phyloP scores from a whole-genome alignment of 2,329 filamentous ascomycete genomes.

The Teratosphaeria pseudoeucalypti region DNA sequence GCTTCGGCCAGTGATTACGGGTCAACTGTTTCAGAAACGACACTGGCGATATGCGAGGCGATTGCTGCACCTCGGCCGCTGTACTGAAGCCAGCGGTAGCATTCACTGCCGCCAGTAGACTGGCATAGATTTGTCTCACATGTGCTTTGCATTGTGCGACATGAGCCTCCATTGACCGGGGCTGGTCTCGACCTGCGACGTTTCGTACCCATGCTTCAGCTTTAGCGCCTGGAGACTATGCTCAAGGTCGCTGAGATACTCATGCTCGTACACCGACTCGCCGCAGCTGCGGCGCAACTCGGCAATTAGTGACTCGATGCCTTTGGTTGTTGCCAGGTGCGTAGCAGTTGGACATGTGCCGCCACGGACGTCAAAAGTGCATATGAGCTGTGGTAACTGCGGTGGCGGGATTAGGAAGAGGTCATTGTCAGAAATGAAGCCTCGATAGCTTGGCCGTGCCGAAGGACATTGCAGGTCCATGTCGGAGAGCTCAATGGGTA shows the following conservation, averaged over 20 bases:
- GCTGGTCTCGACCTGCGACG: background rate
- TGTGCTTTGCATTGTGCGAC: background rate
- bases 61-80: background rate
- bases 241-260: background rate
- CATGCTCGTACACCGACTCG: background rate
- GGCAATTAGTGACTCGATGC: background rate
- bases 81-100: background rate
- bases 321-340: background rate
- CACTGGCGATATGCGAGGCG: constrained; percentile 33
- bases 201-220: background rate
- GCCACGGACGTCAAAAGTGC: background rate
- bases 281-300: background rate
- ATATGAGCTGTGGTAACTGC: background rate
- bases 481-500: background rate
- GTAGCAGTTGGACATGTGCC: background rate
- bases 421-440: background rate
- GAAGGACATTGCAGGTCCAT: background rate
- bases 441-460: background rate
- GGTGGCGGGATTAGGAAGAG: background rate
- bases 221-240: background rate
- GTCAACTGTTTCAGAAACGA: constrained; percentile 41
- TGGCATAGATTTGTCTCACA: background rate
- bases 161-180: background rate
- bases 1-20: constrained; percentile 19
- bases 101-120: background rate